These are phyloP conservation scores for Kurtzmaniella quercitrusa DNA, from an alignment of 1,139 yeast genomes.

Conservation along the genomic window DNA sequence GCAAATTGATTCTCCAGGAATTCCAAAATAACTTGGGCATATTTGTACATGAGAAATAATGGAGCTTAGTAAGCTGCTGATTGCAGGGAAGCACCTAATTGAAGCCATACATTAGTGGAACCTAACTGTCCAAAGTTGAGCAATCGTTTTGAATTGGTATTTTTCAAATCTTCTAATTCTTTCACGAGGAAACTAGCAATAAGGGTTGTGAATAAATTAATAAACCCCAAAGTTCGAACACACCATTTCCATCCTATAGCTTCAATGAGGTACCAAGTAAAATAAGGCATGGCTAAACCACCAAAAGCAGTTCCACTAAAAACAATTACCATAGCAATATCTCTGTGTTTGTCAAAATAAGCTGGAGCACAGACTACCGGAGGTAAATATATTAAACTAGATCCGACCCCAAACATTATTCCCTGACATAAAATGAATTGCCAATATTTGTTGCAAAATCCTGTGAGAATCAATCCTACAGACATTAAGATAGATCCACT, in stretches of 20 bases:
- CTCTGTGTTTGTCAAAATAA: constrained; percentile 31
- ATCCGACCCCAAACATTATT: constrained; percentile 32
- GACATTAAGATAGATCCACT: constrained; percentile 24
- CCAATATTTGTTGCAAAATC: constrained; percentile 19
- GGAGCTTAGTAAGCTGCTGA: constrained; percentile 41
- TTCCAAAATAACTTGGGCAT: constrained; percentile 33
- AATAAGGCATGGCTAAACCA: constrained; percentile 34
- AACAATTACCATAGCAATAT: constrained; percentile 38
- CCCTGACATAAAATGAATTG: constrained; percentile 39
- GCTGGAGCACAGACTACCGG: constrained; percentile 41
- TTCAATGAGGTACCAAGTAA: constrained; percentile 25
- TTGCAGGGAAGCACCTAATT: constrained; percentile 31
- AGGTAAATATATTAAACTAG: constrained; percentile 33
- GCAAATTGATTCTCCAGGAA: constrained; percentile 34
- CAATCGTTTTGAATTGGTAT: constrained; percentile 5
- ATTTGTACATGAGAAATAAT: constrained; percentile 38
- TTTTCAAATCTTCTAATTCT: constrained; percentile 1
- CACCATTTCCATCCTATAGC: constrained; percentile 38
- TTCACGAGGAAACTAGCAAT: constrained; percentile 4
- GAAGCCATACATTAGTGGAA: constrained; percentile 20
- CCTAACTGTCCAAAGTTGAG: constrained; percentile 15
- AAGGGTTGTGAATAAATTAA: constrained; percentile 16
- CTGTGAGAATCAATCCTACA: constrained; percentile 23
- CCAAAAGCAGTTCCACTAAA: constrained; percentile 44
- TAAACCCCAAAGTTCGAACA: constrained; percentile 30